Base-by-base conservation (phyloP, 2,329 filamentous ascomycete genomes). In the Botrytis porri region DNA sequence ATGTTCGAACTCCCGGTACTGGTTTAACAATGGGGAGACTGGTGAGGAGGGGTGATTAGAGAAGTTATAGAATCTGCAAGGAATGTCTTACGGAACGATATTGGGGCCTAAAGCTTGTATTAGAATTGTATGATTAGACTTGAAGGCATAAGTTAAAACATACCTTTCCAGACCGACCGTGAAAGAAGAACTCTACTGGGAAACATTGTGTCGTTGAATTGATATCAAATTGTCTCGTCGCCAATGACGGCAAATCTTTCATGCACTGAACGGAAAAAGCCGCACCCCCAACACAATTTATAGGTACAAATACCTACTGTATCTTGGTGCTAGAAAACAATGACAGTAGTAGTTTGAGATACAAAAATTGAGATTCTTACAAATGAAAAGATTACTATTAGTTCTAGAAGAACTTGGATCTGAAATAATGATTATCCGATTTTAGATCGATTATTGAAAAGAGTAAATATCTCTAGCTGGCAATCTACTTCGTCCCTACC, bases 161-260 rank as follows among this genome's bases (percentile, higher is more conserved):
- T 82, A 92, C 91, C 91, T 86, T 93, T 93, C 91, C 91, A 93
- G 77, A 92, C 88, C 32, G 91, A 93, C 75, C 91, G 89, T 80
- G 86, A 85, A 54, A 88, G 80, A 20, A 89, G 86, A 77, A 84
- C 85, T 77, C 87, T 84, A 74, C 89, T 90, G 74, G 87, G 84
- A 80, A 87, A 84, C 89, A 91, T 92, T 60, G 45, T 69, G 65
- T 71, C 43, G 73, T 73, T 48, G 25, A n/a, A 57, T 70, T 73
- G 57, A 69, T 51, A 41, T 69, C 59, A 64, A 69, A 41, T 43
- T 71, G 35, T 20, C 29, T 29, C 57, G 59, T 54, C 41, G 43
- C 25, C 60, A 43, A 22, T 43, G 20, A 64, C n/a, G 41, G n/a
- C n/a, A 72, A 43, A 63, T 57, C 51, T 57, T 57, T 57, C 51